phyloP scores from a whole-genome alignment of 2,329 filamentous ascomycete species.

The Ascomycota sp. region DNA sequence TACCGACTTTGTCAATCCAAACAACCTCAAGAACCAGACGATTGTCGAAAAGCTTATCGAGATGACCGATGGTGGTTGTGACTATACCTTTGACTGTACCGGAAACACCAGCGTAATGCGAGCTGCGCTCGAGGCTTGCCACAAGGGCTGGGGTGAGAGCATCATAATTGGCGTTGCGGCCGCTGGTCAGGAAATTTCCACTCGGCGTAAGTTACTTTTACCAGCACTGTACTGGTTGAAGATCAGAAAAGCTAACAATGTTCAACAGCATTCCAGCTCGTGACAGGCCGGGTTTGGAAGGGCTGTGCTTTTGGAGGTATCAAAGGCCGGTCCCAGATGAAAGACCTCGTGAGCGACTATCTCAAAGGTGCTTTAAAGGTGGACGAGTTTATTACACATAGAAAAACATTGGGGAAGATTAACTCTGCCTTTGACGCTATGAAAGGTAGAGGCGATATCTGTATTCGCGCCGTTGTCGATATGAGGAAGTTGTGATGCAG shows the following conservation, averaged over 20 bases:
- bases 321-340: conserved; percentile 88
- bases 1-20: conserved; percentile 91
- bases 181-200: conserved; percentile 87
- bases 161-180: conserved; percentile 96
- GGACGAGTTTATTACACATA: conserved; percentile 97
- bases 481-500: conserved; percentile 22
- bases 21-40: conserved; percentile 53
- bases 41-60: conserved; percentile 87
- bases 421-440: conserved; percentile 83
- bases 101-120: conserved; percentile 94
- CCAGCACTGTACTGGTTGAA: conserved; percentile 1
- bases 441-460: conserved; percentile 87
- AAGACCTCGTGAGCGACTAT: conserved; percentile 75
- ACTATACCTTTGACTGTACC: conserved; percentile 99
- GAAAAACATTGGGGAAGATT: conserved; percentile 63
- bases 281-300: conserved; percentile 94
- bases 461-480: conserved; percentile 81
- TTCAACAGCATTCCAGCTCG: conserved; percentile 75
- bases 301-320: conserved; percentile 95
- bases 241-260: neutral
- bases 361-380: conserved; percentile 81
- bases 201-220: conserved; percentile 49
- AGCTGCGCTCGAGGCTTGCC: conserved; percentile 85
- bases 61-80: conserved; percentile 93
- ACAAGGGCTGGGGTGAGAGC: conserved; percentile 98